Conservation (phyloP, 345 rosid genomes). For the Carallia brachiata region DNA sequence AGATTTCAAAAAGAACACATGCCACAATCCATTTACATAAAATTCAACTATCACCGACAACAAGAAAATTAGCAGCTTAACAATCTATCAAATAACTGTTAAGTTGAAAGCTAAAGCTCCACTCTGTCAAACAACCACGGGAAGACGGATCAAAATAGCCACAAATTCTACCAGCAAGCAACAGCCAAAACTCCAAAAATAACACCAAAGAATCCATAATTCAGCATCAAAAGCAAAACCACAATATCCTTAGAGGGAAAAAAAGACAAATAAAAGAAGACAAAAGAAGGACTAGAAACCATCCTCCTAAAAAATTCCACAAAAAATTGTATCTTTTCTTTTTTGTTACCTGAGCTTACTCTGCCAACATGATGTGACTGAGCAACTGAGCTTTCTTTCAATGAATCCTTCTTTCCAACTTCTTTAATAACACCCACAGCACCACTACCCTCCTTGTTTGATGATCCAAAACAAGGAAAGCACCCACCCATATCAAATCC, state of each 20-base stretch:
- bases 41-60: slow-evolving; percentile 8
- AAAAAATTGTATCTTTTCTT: slow-evolving; percentile 6
- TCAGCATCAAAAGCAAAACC: slow-evolving; percentile 29
- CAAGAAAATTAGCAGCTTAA: slow-evolving; percentile 12
- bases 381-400: slow-evolving; percentile 66
- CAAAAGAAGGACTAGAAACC: slow-evolving; percentile 4
- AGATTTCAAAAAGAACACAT: slow-evolving; percentile 39
- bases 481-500: slow-evolving; percentile 94
- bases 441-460: slow-evolving; percentile 55
- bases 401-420: slow-evolving; percentile 65
- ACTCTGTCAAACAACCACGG: slow-evolving; percentile 14
- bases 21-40: slow-evolving; percentile 11
- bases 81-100: slow-evolving; percentile 17
- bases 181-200: slow-evolving; percentile 25
- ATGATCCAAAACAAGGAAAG: slow-evolving; percentile 96
- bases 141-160: slow-evolving; percentile 44
- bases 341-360: slow-evolving; percentile 61
- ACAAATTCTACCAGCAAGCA: slow-evolving; percentile 15
- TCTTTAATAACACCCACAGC: slow-evolving; percentile 49
- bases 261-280: not conserved
- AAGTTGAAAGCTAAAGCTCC: slow-evolving; percentile 3
- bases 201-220: slow-evolving; percentile 30
- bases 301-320: not conserved
- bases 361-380: slow-evolving; percentile 63
- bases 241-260: slow-evolving; percentile 12